Evolutionary conservation across 2,329 filamentous ascomycete genomes (phyloP).

Genomic region (Apiospora kogelbergensis): DNA sequence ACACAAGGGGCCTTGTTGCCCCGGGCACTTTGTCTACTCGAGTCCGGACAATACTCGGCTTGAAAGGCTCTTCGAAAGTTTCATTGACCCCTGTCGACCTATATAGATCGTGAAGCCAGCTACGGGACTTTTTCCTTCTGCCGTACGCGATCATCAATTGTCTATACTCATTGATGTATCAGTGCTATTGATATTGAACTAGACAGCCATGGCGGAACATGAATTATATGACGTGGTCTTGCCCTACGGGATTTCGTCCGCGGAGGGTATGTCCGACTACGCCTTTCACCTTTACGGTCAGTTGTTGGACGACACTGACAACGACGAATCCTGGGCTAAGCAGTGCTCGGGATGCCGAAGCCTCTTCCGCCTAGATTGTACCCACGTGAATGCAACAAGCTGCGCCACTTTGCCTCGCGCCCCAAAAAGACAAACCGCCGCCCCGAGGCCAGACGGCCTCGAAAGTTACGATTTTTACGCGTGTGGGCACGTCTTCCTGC

Average conservation of each 20-base stretch:
- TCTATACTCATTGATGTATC: too few species aligned
- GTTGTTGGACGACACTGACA: neutral
- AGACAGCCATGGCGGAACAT: neutral
- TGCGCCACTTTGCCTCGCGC: neutral
- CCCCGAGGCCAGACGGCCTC: neutral
- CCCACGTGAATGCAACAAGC: neutral
- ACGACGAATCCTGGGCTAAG: neutral
- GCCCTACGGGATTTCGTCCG: neutral
- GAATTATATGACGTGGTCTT: neutral
- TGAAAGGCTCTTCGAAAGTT: too few species aligned
- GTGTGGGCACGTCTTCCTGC: neutral
- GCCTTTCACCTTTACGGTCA: neutral
- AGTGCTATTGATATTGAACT: too few species aligned
- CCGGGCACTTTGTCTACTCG: neutral
- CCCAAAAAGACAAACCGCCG: neutral
- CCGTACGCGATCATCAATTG: neutral
- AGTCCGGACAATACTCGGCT: neutral
- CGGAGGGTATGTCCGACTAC: neutral
- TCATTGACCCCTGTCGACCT: neutral
- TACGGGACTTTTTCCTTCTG: too few species aligned
- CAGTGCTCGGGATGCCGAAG: neutral
- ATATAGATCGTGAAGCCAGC: neutral
- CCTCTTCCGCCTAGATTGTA: neutral
- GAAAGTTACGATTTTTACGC: neutral
- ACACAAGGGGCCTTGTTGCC: neutral